Conservation (phyloP, 2,329 filamentous ascomycete species). For the Aureobasidium sp. region DNA sequence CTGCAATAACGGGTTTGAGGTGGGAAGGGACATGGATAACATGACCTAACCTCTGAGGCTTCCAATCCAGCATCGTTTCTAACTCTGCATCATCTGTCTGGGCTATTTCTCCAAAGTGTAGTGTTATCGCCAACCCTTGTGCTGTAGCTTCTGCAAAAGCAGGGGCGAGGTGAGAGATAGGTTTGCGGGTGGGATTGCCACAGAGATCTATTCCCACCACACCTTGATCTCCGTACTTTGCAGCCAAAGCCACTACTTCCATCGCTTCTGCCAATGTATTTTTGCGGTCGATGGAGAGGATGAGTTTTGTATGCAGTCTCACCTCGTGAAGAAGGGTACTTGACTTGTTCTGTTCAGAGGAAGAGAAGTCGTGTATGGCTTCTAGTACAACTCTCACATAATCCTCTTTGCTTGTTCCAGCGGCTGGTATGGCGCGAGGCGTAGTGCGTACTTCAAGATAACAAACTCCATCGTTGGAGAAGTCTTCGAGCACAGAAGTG, state of each 20-base stretch:
- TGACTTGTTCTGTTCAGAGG: conserved; percentile 11
- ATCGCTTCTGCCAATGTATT: conserved; percentile 49
- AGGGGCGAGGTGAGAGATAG: conserved; percentile 50
- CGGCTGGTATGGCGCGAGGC: conserved; percentile 52
- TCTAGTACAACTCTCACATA: conserved; percentile 59
- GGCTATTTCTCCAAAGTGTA: conserved; percentile 68
- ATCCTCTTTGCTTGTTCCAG: conserved; percentile 47
- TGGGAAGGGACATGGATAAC: conserved; percentile 56
- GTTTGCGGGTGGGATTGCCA: conserved; percentile 59
- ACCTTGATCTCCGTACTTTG: too few relatives aligned
- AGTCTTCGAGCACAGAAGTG: conserved; percentile 54
- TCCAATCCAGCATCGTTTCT: conserved; percentile 52
- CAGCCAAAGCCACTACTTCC: conserved; percentile 55
- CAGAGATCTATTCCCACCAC: conserved; percentile 74
- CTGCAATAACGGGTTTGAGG: too few relatives aligned
- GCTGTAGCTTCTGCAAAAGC: conserved; percentile 50
- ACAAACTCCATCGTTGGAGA: conserved; percentile 60
- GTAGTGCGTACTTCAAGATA: conserved; percentile 78
- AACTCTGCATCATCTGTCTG: conserved; percentile 62
- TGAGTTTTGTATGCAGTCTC: conserved; percentile 53
- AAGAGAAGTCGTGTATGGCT: conserved; percentile 48
- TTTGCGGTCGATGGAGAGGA: conserved; percentile 67
- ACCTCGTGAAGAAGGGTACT: not conserved
- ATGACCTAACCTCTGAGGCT: conserved; percentile 64
- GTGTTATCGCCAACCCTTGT: conserved; percentile 53